phyloP scores from a whole-genome alignment of 1,139 yeast genomes.

The Geotrichum reessii region DNA sequence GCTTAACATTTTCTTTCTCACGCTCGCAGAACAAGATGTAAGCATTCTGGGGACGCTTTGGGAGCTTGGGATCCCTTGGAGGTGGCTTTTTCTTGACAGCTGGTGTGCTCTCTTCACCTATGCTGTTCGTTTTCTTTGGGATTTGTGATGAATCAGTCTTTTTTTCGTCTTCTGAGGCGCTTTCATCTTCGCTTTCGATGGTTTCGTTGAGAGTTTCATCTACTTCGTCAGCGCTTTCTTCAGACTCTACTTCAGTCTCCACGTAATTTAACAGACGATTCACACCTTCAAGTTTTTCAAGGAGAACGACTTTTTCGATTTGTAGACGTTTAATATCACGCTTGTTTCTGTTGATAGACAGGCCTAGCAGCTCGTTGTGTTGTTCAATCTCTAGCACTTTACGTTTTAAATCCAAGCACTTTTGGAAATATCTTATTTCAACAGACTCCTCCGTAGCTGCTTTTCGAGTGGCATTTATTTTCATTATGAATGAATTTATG shows the following conservation, averaged over 20 bases:
- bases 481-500: not conserved
- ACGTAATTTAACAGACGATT: not conserved
- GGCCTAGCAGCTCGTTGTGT: constrained; percentile 69
- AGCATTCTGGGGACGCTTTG: constrained; percentile 87
- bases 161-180: constrained; percentile 13
- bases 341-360: constrained; percentile 75
- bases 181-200: constrained; percentile 11
- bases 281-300: constrained; percentile 63
- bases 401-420: constrained; percentile 65
- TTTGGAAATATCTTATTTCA: constrained; percentile 45
- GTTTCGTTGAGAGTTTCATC: constrained; percentile 25
- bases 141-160: constrained; percentile 8
- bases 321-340: constrained; percentile 72
- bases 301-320: constrained; percentile 70
- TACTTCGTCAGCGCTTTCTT: constrained; percentile 32
- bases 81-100: constrained; percentile 23
- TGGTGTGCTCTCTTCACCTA: constrained; percentile 3
- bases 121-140: constrained; percentile 13
- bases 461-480: not conserved
- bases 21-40: constrained; percentile 80
- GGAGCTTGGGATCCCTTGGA: constrained; percentile 71
- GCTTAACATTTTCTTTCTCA: constrained; percentile 69
- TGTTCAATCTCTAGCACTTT: constrained; percentile 72
- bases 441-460: not conserved
- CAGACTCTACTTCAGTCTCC: not conserved